Conservation (phyloP, 306 rosid species). For the Lathyrus sativus region DNA sequence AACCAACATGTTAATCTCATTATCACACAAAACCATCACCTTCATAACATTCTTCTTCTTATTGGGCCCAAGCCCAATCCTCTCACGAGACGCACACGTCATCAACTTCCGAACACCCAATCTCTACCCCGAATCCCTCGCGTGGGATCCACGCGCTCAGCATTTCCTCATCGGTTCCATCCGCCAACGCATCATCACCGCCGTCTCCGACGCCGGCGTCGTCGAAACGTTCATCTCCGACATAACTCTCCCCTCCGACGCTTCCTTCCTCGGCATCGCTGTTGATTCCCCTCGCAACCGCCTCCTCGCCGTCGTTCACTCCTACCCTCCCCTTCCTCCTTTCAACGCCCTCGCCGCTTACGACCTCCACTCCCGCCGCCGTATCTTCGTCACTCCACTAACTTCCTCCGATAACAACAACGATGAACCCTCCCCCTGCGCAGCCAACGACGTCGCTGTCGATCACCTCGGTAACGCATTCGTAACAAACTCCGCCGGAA, state of each 20-base stretch:
- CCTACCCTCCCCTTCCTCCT: slow-evolving; percentile 45
- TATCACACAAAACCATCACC: slow-evolving; percentile 5
- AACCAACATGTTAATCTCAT: slow-evolving; percentile 28
- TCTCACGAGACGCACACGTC: slow-evolving; percentile 52
- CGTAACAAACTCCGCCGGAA: slow-evolving; percentile 71
- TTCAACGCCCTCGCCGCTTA: slow-evolving; percentile 80
- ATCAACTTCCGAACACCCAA: slow-evolving; percentile 66
- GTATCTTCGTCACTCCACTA: slow-evolving; percentile 57
- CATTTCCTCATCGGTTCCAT: slow-evolving; percentile 75
- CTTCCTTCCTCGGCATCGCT: slow-evolving; percentile 64
- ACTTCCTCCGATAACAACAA: slow-evolving; percentile 39
- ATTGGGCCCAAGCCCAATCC: slow-evolving; percentile 30
- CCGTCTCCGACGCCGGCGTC: slow-evolving; percentile 82
- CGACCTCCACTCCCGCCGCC: slow-evolving; percentile 58
- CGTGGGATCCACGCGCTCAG: slow-evolving; percentile 68
- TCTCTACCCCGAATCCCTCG: slow-evolving; percentile 69
- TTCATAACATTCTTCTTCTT: background rate
- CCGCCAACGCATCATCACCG: slow-evolving; percentile 48
- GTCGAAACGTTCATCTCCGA: slow-evolving; percentile 65
- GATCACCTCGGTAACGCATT: slow-evolving; percentile 70
- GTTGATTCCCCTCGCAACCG: slow-evolving; percentile 54
- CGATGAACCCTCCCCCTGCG: background rate
- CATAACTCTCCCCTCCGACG: slow-evolving; percentile 53
- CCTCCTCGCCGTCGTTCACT: slow-evolving; percentile 61
- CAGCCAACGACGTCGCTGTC: slow-evolving; percentile 64